These are phyloP conservation scores for Xylaria palmicola DNA, from an alignment of 495 filamentous ascomycete genomes.

Conservation along the genomic window DNA sequence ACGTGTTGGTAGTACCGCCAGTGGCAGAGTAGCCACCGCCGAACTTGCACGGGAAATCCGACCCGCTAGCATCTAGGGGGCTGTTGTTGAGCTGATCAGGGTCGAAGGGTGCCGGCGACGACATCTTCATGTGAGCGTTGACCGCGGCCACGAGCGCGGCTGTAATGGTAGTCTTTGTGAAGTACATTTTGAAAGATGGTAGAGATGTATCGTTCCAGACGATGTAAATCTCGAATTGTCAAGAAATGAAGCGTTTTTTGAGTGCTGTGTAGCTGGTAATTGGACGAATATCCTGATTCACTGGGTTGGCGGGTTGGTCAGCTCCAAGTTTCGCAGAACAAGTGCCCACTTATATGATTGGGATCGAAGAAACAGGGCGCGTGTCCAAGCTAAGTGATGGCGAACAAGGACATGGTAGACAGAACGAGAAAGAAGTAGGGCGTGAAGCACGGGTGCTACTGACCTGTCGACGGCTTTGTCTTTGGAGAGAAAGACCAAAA, in stretches of 20 bases:
- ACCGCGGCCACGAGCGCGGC: slow-evolving; percentile 52
- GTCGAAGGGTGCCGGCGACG: slow-evolving; percentile 65
- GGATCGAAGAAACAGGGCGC: not conserved
- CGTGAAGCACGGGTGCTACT: slow-evolving; percentile 11
- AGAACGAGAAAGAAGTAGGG: not conserved
- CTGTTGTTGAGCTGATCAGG: slow-evolving; percentile 39
- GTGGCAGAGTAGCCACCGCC: slow-evolving; percentile 38
- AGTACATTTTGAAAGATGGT: slow-evolving; percentile 40
- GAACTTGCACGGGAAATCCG: slow-evolving; percentile 81
- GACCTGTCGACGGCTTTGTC: slow-evolving; percentile 29
- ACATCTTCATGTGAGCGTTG: slow-evolving; percentile 73
- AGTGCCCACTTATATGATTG: no score
- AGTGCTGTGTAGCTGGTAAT: slow-evolving; percentile 14
- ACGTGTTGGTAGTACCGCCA: slow-evolving; percentile 42
- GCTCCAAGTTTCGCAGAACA: not conserved
- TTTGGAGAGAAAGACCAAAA: slow-evolving; percentile 1
- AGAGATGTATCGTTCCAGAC: slow-evolving; percentile 36
- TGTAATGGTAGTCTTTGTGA: slow-evolving; percentile 33
- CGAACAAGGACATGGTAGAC: slow-evolving; percentile 23
- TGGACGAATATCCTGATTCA: slow-evolving; percentile 6
- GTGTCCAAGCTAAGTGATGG: not conserved
- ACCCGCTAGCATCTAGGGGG: slow-evolving; percentile 60
- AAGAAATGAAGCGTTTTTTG: slow-evolving; percentile 23
- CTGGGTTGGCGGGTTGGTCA: not conserved
- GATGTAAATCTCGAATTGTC: slow-evolving; percentile 26